Conservation (phyloP, 768 basidiomycete species). For the Tubosaeta sp. region DNA sequence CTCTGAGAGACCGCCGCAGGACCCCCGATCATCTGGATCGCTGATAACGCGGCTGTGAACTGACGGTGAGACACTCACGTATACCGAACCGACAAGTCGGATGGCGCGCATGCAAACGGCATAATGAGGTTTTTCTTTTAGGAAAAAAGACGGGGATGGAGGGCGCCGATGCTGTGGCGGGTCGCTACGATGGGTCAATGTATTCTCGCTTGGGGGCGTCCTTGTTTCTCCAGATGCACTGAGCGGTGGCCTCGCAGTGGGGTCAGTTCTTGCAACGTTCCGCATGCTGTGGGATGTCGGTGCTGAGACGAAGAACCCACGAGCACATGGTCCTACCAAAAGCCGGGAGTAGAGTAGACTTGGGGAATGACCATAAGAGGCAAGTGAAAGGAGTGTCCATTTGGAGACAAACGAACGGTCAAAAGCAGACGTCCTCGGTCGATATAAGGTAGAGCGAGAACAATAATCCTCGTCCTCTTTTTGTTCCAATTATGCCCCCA, state of each 20-base stretch:
- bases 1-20: not conserved
- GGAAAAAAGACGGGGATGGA: not conserved
- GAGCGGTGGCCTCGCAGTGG: no score
- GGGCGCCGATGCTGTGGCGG: not conserved
- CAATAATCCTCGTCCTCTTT: conserved; percentile 27
- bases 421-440: conserved; percentile 4
- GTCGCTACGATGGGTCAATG: no score
- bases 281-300: not conserved
- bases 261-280: not conserved
- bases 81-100: not conserved
- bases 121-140: not conserved
- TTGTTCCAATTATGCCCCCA: conserved; percentile 18
- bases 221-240: no score
- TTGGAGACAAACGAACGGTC: conserved; percentile 15
- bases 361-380: no score
- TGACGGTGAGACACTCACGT: not conserved
- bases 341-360: not conserved
- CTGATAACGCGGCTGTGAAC: not conserved
- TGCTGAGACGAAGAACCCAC: not conserved
- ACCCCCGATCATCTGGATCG: not conserved
- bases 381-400: conserved; percentile 7
- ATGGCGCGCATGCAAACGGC: not conserved
- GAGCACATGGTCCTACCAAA: not conserved
- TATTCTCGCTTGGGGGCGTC: not conserved
- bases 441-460: conserved; percentile 24